Evolutionary conservation across 176 grass and related monocot species (phyloP), one percentile per base, ranked within the genome.

Genomic region (Typha latifolia): DNA sequence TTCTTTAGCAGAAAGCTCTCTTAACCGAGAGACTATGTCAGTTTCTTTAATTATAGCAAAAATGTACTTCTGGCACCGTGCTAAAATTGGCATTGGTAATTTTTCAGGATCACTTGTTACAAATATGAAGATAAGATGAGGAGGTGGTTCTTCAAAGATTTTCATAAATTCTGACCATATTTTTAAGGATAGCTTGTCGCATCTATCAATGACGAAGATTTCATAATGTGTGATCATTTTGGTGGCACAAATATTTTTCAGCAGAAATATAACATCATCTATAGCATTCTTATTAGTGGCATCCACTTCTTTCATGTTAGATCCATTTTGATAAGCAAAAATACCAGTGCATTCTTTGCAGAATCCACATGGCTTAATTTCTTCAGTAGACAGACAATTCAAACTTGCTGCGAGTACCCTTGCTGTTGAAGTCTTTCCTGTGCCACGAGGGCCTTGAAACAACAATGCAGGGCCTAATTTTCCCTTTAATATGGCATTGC

Each of bases 141-240:
- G 82, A 27, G 85, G 67, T 77, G 91, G 87, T 73, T 96, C 87
- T 62, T 96, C 87, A 74, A 96, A 79, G 74, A 91, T 83, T 63
- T 96, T 96, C 82, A 88, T 83, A 79, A 91, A 96, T 52, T 78
- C 63, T 5, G 85, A 84, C 91, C 91, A 96, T 62, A 78, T 89
- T 80, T 88, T 91, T 63, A 77, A 85, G 63, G 91, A 91, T 74
- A 96, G 71, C 87, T 91, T 88, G 70, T 96, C 84, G 72, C 91
- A 96, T 78, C 91, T 87, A 76, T 96, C 87, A 47, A 96, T 79
- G 64, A 88, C 74, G 87, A 37, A 0, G 34, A 6, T 8, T 37
- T 5, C 34, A 37, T 37, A 6, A 6, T 8, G 4, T 6, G 4
- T 6, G 34, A 37, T 37, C 34, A 6, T 6, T 37, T 37, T 37